These are phyloP conservation scores for Cinnamomum micranthum DNA, from an alignment of 164 flowering plant species.

Conservation along the genomic window DNA sequence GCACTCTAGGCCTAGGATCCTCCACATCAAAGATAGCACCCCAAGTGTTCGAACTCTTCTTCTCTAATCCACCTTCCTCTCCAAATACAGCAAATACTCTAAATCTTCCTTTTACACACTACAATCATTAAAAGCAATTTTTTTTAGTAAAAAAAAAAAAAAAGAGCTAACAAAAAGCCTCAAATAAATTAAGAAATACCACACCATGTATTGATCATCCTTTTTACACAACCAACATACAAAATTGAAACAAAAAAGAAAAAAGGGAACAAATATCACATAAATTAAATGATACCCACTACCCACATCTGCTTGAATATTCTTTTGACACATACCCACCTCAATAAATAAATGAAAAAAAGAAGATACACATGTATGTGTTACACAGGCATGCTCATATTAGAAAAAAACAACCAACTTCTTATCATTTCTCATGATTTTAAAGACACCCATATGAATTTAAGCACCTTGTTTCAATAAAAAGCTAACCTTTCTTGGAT, in stretches of 20 bases:
- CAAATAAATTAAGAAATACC: not conserved
- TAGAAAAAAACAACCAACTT: not conserved
- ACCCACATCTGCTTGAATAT: not conserved
- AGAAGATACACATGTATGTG: not conserved
- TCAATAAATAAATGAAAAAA: not conserved
- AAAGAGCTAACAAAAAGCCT: slow-evolving; percentile 11
- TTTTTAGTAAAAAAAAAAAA: not conserved
- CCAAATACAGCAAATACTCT: slow-evolving; percentile 70
- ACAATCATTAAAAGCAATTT: not conserved
- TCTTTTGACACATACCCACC: not conserved
- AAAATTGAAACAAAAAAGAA: not conserved
- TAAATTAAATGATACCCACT: not conserved
- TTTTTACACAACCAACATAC: not conserved
- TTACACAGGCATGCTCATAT: no score
- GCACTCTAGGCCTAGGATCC: slow-evolving; percentile 76
- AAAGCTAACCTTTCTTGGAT: slow-evolving; percentile 46
- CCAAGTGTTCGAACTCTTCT: slow-evolving; percentile 53
- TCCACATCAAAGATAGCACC: slow-evolving; percentile 73
- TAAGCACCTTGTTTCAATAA: not conserved
- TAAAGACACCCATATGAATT: not conserved
- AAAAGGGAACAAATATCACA: slow-evolving; percentile 9
- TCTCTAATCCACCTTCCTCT: slow-evolving; percentile 56
- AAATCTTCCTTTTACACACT: slow-evolving; percentile 42
- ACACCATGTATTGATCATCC: not conserved
- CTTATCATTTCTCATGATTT: slow-evolving; percentile 1